phyloP scores from a whole-genome alignment of 75 land plant species.

The Chamaecyparis obtusa region DNA sequence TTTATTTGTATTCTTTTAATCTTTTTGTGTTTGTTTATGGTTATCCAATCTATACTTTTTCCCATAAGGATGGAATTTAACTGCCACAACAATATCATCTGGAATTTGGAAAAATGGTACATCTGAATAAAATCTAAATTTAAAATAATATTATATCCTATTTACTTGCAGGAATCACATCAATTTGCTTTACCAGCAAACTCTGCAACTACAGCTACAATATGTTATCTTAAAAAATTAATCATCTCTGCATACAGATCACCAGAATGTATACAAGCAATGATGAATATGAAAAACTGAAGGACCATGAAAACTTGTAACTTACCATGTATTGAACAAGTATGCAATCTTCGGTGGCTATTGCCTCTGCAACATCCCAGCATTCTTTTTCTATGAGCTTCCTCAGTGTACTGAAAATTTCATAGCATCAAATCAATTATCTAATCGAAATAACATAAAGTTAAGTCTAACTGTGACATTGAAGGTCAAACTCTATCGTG shows the following conservation, averaged over 20 bases:
- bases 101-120: neutral
- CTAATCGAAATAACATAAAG: neutral
- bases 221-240: neutral
- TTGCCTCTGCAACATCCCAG: conserved; percentile 83
- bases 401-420: conserved; percentile 47
- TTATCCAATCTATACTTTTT: neutral
- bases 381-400: conserved; percentile 73
- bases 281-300: neutral
- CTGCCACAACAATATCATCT: neutral
- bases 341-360: conserved; percentile 32
- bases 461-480: neutral
- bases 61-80: neutral
- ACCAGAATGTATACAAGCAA: neutral
- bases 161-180: neutral
- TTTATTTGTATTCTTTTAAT: neutral
- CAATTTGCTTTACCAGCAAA: neutral
- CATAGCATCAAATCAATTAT: neutral
- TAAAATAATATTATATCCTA: neutral
- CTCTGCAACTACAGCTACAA: neutral
- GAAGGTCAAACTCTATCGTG: neutral
- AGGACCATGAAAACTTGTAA: neutral
- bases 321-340: conserved; percentile 71
- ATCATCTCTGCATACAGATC: neutral
- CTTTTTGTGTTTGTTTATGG: neutral
- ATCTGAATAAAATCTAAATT: neutral